Evolutionary conservation across 208 protist species (phyloP).

Genomic region (Strigomonas galati): DNA sequence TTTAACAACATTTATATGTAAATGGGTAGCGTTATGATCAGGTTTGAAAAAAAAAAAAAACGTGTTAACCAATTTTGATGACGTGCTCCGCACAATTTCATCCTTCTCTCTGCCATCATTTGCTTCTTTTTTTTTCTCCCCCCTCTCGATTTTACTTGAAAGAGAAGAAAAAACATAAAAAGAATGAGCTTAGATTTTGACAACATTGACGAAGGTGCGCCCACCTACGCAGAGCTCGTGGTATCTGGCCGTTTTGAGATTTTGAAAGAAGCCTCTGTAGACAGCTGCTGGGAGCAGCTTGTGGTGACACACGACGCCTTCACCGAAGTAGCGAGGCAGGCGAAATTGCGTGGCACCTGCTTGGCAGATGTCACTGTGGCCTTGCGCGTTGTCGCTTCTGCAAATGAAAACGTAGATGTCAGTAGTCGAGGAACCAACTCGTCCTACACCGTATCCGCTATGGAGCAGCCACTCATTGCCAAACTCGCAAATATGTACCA

Average conservation of each 20-base stretch:
- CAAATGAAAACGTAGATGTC: constrained; percentile 2
- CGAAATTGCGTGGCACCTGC: constrained; percentile 29
- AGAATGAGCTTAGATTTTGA: constrained; percentile 25
- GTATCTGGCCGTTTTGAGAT: constrained; percentile 16
- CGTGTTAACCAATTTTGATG: too few species aligned
- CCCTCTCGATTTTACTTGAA: neutral
- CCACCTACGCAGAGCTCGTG: constrained; percentile 25
- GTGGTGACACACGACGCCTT: constrained; percentile 52
- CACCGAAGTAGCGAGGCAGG: constrained; percentile 56
- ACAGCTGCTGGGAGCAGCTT: constrained; percentile 33
- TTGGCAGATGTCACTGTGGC: constrained; percentile 41
- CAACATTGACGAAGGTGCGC: constrained; percentile 17
- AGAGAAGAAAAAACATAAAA: constrained; percentile 8
- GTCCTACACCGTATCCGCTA: neutral
- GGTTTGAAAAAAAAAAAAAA: too few species aligned
- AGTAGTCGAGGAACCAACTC: too few species aligned
- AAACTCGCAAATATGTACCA: neutral
- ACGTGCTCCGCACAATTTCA: too few species aligned
- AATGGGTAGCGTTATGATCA: too few species aligned
- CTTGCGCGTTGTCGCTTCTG: constrained; percentile 29
- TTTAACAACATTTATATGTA: too few species aligned
- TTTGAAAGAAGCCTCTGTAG: constrained; percentile 26
- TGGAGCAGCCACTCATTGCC: constrained; percentile 6
- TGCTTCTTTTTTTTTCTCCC: constrained; percentile 14
- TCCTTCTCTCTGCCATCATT: neutral